phyloP scores from a whole-genome alignment of 2,329 filamentous ascomycete genomes.

The Monosporascus sp. region DNA sequence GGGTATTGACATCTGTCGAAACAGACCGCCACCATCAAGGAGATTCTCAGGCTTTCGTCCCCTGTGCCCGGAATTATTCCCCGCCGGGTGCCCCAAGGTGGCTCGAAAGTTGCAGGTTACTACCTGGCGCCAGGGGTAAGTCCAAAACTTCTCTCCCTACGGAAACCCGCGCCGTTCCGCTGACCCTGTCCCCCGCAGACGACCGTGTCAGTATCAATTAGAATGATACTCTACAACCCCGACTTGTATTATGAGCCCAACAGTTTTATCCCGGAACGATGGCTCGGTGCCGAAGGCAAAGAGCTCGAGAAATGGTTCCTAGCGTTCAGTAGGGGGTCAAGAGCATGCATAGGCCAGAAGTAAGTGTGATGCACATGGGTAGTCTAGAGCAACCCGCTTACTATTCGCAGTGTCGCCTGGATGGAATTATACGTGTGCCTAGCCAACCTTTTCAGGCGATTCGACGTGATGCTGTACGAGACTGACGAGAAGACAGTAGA shows the following conservation, averaged over 20 bases:
- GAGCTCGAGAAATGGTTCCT: slow-evolving; percentile 11
- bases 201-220: slow-evolving; percentile 7
- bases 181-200: neutral
- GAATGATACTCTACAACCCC: slow-evolving; percentile 6
- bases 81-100: neutral
- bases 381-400: neutral
- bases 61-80: neutral
- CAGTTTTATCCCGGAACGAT: slow-evolving; percentile 9
- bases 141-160: neutral
- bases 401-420: slow-evolving; percentile 5
- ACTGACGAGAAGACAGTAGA: slow-evolving; percentile 2
- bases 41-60: neutral
- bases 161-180: neutral
- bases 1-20: neutral
- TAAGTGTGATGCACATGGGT: neutral
- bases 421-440: slow-evolving; percentile 8
- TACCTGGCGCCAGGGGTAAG: neutral
- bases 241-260: slow-evolving; percentile 4
- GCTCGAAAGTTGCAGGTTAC: neutral
- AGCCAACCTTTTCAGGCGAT: slow-evolving; percentile 10
- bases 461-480: slow-evolving; percentile 5
- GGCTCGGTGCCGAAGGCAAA: slow-evolving; percentile 5
- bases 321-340: slow-evolving; percentile 7
- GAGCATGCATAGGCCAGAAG: slow-evolving; percentile 9
- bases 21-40: neutral